A percentile compares a stretch with the other conserved stretches of the same genome.
phyloP scores from a whole-genome alignment of 1,284 basidiomycete genomes.

The Amylostereum chailletii region DNA sequence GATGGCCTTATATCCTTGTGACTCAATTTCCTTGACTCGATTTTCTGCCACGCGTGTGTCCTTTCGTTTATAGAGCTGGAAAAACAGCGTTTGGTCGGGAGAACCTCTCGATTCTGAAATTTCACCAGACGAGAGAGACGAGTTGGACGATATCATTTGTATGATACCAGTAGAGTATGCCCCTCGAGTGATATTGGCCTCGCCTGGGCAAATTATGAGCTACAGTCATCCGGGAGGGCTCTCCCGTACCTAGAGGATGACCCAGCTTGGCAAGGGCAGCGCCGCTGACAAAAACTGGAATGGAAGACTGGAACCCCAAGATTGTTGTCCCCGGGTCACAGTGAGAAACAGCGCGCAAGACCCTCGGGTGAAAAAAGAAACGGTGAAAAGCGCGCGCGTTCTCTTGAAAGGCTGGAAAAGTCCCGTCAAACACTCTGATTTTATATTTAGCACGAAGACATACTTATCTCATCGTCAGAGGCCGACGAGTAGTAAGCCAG shows the following conservation, averaged over 20 bases:
- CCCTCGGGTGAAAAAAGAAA: constrained; percentile 77
- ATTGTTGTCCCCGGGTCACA: constrained; percentile 74
- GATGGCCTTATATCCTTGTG: constrained; percentile 75
- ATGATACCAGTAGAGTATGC: constrained; percentile 68
- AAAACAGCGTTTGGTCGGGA: constrained; percentile 68
- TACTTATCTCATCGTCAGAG: constrained; percentile 76
- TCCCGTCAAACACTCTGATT: not conserved
- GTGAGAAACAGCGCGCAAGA: constrained; percentile 62
- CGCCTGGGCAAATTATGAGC: constrained; percentile 38
- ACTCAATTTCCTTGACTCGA: constrained; percentile 66
- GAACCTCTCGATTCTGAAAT: constrained; percentile 53
- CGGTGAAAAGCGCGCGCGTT: constrained; percentile 71
- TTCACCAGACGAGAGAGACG: constrained; percentile 69
- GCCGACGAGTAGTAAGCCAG: constrained; percentile 79
- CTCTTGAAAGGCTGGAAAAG: constrained; percentile 42
- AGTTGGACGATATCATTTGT: constrained; percentile 86
- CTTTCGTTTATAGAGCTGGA: constrained; percentile 82
- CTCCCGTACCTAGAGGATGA: constrained; percentile 57
- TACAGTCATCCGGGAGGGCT: not conserved
- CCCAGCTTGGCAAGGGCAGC: constrained; percentile 87
- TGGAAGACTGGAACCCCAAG: constrained; percentile 62
- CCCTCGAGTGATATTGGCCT: constrained; percentile 77
- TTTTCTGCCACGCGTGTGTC: constrained; percentile 63
- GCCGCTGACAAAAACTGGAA: constrained; percentile 81
- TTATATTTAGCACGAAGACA: constrained; percentile 17